Evolutionary conservation across 345 rosid genomes (phyloP).

Genomic region (Adansonia digitata): DNA sequence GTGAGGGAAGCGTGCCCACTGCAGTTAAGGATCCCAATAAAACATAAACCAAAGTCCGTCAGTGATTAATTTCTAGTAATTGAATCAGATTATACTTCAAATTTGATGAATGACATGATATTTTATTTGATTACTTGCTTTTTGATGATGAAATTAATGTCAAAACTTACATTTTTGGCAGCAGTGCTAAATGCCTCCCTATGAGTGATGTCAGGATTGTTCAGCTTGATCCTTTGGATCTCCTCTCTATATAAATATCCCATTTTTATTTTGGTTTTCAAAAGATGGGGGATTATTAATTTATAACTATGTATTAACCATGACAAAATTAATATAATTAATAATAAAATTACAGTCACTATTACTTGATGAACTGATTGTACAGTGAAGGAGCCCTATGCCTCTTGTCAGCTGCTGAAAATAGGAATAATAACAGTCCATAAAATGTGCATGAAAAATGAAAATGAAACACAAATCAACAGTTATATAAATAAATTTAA

Average conservation of each 20-base stretch:
- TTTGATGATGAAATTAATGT: neutral
- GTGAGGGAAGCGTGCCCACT: slow-evolving; percentile 28
- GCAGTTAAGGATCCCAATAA: neutral
- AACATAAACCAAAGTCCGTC: neutral
- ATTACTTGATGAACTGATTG: slow-evolving; percentile 25
- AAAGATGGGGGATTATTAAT: neutral
- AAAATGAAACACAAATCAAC: neutral
- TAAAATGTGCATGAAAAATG: neutral
- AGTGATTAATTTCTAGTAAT: neutral
- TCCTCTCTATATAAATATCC: slow-evolving; percentile 39
- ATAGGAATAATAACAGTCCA: neutral
- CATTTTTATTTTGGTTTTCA: neutral
- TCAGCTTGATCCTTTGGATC: slow-evolving; percentile 61
- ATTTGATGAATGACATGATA: too few species aligned
- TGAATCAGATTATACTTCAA: neutral
- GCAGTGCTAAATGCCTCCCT: slow-evolving; percentile 71
- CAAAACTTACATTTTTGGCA: slow-evolving; percentile 54
- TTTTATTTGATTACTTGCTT: neutral
- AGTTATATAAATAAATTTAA: neutral
- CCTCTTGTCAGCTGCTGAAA: slow-evolving; percentile 21
- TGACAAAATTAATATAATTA: neutral
- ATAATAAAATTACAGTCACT: neutral
- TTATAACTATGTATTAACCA: neutral
- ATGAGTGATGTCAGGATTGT: slow-evolving; percentile 58
- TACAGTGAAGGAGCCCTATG: slow-evolving; percentile 24